Evolutionary conservation across 495 filamentous ascomycete genomes (phyloP).

Genomic region (Tetracladium marchalianum): DNA sequence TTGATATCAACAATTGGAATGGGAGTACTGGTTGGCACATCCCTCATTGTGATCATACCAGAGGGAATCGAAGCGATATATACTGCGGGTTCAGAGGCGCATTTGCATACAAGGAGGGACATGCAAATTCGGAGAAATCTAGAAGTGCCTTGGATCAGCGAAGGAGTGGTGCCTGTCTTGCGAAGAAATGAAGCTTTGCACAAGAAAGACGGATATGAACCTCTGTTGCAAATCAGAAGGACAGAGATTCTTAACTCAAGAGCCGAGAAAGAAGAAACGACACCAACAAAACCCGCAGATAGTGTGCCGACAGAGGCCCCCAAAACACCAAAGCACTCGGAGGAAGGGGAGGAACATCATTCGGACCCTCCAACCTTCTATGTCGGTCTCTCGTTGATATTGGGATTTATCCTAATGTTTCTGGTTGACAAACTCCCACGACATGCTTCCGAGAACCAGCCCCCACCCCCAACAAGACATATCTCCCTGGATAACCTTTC

Average conservation of each 20-base stretch:
- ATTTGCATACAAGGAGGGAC: slow-evolving; percentile 10
- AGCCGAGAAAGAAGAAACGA: background rate
- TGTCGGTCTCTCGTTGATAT: slow-evolving; percentile 76
- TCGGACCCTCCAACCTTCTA: slow-evolving; percentile 40
- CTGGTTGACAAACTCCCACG: slow-evolving; percentile 83
- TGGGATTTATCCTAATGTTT: slow-evolving; percentile 95
- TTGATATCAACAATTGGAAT: slow-evolving; percentile 88
- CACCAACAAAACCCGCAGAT: slow-evolving; percentile 4
- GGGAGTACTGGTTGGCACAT: slow-evolving; percentile 88
- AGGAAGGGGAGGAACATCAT: slow-evolving; percentile 17
- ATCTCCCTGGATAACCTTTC: slow-evolving; percentile 76
- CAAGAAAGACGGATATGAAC: background rate
- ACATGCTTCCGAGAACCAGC: slow-evolving; percentile 45
- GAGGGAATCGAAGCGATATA: slow-evolving; percentile 93
- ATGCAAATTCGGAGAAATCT: background rate
- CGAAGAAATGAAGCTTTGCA: background rate
- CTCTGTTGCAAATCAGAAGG: too few relatives aligned
- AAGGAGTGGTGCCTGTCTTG: background rate
- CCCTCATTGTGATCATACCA: slow-evolving; percentile 93
- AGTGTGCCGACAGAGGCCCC: slow-evolving; percentile 17
- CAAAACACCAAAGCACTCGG: slow-evolving; percentile 12
- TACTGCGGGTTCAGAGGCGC: slow-evolving; percentile 19
- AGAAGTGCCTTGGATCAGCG: background rate
- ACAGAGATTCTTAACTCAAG: too few relatives aligned
- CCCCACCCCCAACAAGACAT: slow-evolving; percentile 44